These are phyloP conservation scores for Aspergillus luchuensis DNA, from an alignment of 2,329 filamentous ascomycete species.

Conservation along the genomic window DNA sequence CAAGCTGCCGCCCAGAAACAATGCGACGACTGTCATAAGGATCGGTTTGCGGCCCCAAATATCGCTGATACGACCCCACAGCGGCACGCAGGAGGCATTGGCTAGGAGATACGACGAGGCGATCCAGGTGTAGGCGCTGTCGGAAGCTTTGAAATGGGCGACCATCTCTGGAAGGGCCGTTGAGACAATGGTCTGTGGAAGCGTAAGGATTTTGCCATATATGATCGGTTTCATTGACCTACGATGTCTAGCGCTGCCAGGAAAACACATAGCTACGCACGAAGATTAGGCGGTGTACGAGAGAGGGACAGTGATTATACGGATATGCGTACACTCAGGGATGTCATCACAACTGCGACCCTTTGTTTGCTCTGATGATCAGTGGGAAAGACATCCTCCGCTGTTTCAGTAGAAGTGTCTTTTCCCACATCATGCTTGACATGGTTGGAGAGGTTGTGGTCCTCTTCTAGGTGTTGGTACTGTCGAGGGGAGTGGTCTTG, in stretches of 20 bases:
- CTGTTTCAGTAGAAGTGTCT: not conserved
- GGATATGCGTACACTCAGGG: not conserved
- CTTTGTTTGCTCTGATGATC: conserved; percentile 3
- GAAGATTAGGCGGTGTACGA: not conserved
- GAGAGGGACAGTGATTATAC: not conserved
- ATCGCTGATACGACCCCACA: conserved; percentile 47
- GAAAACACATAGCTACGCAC: conserved; percentile 1
- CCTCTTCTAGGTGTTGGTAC: conserved; percentile 1
- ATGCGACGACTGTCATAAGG: conserved; percentile 55
- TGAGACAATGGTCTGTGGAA: conserved; percentile 31
- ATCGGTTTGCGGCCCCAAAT: conserved; percentile 63
- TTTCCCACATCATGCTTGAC: not conserved
- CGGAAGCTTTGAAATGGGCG: conserved; percentile 32
- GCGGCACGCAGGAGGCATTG: conserved; percentile 41
- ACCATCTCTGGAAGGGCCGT: conserved; percentile 42
- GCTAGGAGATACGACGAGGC: conserved; percentile 40
- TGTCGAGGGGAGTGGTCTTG: not conserved
- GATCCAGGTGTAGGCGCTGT: conserved; percentile 43
- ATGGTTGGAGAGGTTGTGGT: not conserved
- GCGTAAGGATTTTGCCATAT: not conserved
- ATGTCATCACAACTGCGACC: not conserved
- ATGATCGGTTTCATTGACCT: not conserved
- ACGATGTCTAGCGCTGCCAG: conserved; percentile 3
- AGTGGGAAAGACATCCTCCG: not conserved
- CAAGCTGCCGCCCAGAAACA: conserved; percentile 60